These are phyloP conservation scores for Fomitopsis betulina DNA, from an alignment of 1,284 basidiomycete genomes.

Conservation along the genomic window DNA sequence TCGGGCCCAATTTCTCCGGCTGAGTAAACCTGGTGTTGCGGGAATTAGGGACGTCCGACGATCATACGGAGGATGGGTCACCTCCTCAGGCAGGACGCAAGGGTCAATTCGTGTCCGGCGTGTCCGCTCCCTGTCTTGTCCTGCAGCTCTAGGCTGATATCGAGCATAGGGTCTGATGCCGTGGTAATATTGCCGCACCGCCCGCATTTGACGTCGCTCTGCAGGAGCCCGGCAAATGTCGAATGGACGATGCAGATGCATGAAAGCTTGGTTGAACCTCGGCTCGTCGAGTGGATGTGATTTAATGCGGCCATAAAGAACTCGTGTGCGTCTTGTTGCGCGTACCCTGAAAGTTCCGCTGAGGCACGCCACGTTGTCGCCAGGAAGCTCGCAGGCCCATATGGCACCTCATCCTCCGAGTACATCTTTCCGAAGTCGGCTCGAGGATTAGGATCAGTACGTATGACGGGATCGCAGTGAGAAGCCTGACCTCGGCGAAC, in stretches of 20 bases:
- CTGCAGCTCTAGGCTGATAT: conserved; percentile 85
- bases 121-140: conserved; percentile 42
- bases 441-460: conserved; percentile 3
- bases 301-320: conserved; percentile 82
- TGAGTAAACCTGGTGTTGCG: conserved; percentile 61
- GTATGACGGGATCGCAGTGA: not conserved
- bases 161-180: conserved; percentile 87
- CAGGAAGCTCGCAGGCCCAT: conserved; percentile 83
- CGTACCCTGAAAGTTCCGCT: conserved; percentile 82
- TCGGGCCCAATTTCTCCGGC: conserved; percentile 66
- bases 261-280: conserved; percentile 63
- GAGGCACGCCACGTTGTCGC: conserved; percentile 85
- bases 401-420: conserved; percentile 63
- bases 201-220: conserved; percentile 88
- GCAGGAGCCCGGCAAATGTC: conserved; percentile 84
- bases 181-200: conserved; percentile 72
- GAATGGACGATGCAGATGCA: conserved; percentile 94
- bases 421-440: conserved; percentile 52
- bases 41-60: conserved; percentile 4
- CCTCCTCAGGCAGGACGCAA: conserved; percentile 70
- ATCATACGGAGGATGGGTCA: conserved; percentile 23
- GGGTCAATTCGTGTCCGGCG: conserved; percentile 47
- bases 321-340: conserved; percentile 94
- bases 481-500: conserved; percentile 67
- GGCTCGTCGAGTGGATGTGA: conserved; percentile 78